Conservation (phyloP, 78 protist species). For the Isochrysis galbana region DNA sequence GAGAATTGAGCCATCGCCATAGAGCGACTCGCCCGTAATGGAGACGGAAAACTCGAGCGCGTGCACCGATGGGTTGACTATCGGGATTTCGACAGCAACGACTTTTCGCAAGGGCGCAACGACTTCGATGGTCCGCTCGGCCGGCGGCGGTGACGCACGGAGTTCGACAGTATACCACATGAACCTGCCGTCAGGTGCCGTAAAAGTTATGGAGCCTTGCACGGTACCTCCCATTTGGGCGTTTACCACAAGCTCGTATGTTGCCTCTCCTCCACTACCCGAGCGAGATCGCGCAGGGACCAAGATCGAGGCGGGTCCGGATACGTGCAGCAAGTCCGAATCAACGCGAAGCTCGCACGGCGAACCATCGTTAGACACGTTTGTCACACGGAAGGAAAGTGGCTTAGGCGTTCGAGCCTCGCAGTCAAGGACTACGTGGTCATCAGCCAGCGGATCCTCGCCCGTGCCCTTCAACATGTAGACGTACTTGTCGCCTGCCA, state of each 20-base stretch:
- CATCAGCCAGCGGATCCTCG: slow-evolving; percentile 69
- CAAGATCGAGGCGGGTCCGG: slow-evolving; percentile 29
- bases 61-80: slow-evolving; percentile 18
- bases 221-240: slow-evolving; percentile 7
- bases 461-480: slow-evolving; percentile 54
- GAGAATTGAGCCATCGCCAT: background rate
- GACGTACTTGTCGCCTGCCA: slow-evolving; percentile 25
- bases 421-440: slow-evolving; percentile 36
- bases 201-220: slow-evolving; percentile 63
- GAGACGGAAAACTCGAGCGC: slow-evolving; percentile 23
- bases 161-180: slow-evolving; percentile 69
- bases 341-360: slow-evolving; percentile 48
- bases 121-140: slow-evolving; percentile 38
- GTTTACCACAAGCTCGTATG: background rate
- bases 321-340: slow-evolving; percentile 52
- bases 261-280: background rate
- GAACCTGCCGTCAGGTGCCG: slow-evolving; percentile 50
- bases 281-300: background rate
- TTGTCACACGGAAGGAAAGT: slow-evolving; percentile 17
- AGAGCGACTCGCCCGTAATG: slow-evolving; percentile 26
- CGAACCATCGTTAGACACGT: background rate
- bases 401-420: slow-evolving; percentile 5
- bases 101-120: slow-evolving; percentile 34
- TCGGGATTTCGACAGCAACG: slow-evolving; percentile 41
- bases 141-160: slow-evolving; percentile 44